Percentiles rank a stretch among this genome's conserved stretches.
phyloP scores from a whole-genome alignment of 306 rosid species.

The Oemleria cerasiformis region DNA sequence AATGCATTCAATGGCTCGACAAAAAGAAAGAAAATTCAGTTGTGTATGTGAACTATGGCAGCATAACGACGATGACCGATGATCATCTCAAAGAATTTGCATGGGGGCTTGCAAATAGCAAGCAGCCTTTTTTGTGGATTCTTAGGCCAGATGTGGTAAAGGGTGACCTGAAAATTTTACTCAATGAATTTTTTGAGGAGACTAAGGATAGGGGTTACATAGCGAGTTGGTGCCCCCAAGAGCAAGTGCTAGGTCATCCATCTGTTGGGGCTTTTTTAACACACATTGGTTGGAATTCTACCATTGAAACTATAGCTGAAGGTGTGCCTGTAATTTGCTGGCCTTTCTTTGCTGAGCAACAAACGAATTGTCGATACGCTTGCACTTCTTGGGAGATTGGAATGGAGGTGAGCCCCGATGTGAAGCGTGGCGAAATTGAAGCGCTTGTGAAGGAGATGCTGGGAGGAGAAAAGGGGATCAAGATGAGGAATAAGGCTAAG shows the following conservation, averaged over 20 bases:
- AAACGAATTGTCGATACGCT: slow-evolving; percentile 37
- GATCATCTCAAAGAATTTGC: slow-evolving; percentile 40
- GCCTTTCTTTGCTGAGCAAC: slow-evolving; percentile 57
- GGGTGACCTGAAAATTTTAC: slow-evolving; percentile 26
- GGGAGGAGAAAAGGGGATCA: slow-evolving; percentile 30
- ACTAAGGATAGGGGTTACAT: slow-evolving; percentile 32
- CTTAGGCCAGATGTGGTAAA: slow-evolving; percentile 38
- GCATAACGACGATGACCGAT: slow-evolving; percentile 30
- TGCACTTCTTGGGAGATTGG: slow-evolving; percentile 38
- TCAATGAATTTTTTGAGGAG: slow-evolving; percentile 30
- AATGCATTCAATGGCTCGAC: slow-evolving; percentile 35
- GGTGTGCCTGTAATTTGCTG: slow-evolving; percentile 46
- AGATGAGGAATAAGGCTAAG: slow-evolving; percentile 17
- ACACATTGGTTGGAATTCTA: slow-evolving; percentile 51
- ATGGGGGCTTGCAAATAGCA: slow-evolving; percentile 46
- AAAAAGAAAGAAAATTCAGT: slow-evolving; percentile 29
- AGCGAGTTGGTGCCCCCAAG: slow-evolving; percentile 41
- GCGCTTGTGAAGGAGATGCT: slow-evolving; percentile 37
- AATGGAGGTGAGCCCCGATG: slow-evolving; percentile 35
- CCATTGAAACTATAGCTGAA: slow-evolving; percentile 29
- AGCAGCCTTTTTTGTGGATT: slow-evolving; percentile 39
- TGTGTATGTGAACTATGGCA: slow-evolving; percentile 39
- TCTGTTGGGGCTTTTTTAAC: slow-evolving; percentile 34
- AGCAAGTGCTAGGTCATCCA: slow-evolving; percentile 35
- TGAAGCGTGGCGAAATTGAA: slow-evolving; percentile 29